Base-by-base conservation (phyloP, 768 basidiomycete species). In the Naganishia kalamii region DNA sequence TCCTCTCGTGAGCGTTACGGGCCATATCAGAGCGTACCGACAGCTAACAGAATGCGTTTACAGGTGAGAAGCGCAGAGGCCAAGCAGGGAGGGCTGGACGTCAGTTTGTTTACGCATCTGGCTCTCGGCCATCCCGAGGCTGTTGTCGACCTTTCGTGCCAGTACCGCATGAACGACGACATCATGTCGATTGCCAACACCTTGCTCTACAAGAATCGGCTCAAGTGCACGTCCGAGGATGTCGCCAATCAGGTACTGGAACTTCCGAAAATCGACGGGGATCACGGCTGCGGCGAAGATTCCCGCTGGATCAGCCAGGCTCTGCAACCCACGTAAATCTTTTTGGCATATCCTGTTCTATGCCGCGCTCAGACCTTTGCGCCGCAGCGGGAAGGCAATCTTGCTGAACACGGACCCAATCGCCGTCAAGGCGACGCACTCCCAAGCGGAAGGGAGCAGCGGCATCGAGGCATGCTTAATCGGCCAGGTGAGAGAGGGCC, bases 101-200 rank as follows among this genome's bases (percentile, higher is more conserved):
- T 88, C 0, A 92, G 90, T 0, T 82, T 98, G 4, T 99, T 99
- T 81, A 85, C 89, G 44, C 84, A 86, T 1, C 84, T 99, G 4
- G 92, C 90, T 0, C 87, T 91, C 44, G 86, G 89, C 0, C 90
- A 97, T 71, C 90, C 90, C 0, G 80, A 86, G 23, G 86, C 92
- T 1, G 89, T 96, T 33, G 85, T 89, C 25, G 89, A 96, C 69
- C 83, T 99, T 46, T 82, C 85, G 0, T 83, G 88, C 64, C 96
- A 99, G 74, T 99, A 98, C 75, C 83, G 96, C 48, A 98, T 98
- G 96, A 97, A 94, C 77, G 84, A 84, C 63, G 92, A 94, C 67
- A 96, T 98, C 74, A 97, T 97, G 93, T 74, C 84, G 11, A 80
- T 98, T 8, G 89, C 89, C 1, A 98, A 97, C 76, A 82, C 81